Evolutionary conservation across 1,284 basidiomycete species (phyloP), one percentile per base, ranked within the genome.

Genomic region (Trametes pubescens): DNA sequence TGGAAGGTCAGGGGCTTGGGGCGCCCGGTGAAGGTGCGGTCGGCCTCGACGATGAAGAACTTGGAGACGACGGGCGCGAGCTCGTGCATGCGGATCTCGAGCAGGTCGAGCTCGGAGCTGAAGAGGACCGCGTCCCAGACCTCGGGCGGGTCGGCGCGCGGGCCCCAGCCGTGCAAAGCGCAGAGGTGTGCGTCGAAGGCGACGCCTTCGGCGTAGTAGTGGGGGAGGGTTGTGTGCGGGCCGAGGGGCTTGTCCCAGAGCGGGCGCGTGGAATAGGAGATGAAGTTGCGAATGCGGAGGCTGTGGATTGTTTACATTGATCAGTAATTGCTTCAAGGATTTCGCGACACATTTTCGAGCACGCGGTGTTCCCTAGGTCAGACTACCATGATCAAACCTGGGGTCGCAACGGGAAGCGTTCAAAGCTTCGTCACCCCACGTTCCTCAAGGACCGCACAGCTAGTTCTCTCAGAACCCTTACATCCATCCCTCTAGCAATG

Each of bases 81-180:
- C 75, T 92, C 90, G 74, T 86, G 79, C 75, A 91, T 76, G 6
- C 90, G 81, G 59, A 91, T 84, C 73, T 92, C 88, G 54, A 92
- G 76, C 61, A 92, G 76, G 73, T 92, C 90, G 35, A 92, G 76
- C 75, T 92, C 90, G 63, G 83, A 87, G 74, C 82, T 85, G 76
- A 87, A 80, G 43, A 88, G 79, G 38, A 90, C 81, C 2, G 88
- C 86, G 70, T 90, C 89, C 77, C 75, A 78, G 13, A 79, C 71
- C 26, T 72, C 66, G 10, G 72, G 69, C 29, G 47, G 26, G 24
- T 38, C 44, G 54, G 51, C 65, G 47, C 85, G 76, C 62, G 71
- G 61, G 14, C 76, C 67, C 86, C 87, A 89, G 26, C 84, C 83
- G 68, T 91, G 88, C 24, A 89, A 71, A 22, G 67, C 59, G 71